These are phyloP conservation scores for Galerina marginata DNA, from an alignment of 768 basidiomycete genomes.

Conservation along the genomic window DNA sequence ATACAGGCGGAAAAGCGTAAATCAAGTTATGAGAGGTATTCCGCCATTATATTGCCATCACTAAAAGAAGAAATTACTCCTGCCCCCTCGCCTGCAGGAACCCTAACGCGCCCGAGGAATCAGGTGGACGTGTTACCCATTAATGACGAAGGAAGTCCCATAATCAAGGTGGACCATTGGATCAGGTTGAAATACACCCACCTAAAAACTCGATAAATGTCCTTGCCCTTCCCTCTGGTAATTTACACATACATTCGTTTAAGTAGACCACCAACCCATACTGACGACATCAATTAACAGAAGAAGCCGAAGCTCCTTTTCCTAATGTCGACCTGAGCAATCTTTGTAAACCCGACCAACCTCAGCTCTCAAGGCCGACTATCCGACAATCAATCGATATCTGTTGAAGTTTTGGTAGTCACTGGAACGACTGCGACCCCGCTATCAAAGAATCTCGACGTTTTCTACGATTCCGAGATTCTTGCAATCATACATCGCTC, in stretches of 20 bases:
- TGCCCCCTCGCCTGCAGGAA: slow-evolving; percentile 54
- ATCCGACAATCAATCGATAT: slow-evolving; percentile 57
- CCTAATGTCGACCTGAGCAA: slow-evolving; percentile 48
- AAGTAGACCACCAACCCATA: neutral
- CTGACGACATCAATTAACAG: neutral
- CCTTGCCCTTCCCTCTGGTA: too few species aligned
- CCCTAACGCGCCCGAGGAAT: slow-evolving; percentile 43
- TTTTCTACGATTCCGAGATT: slow-evolving; percentile 79
- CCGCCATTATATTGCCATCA: slow-evolving; percentile 64
- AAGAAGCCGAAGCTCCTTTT: slow-evolving; percentile 30
- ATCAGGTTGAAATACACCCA: too few species aligned
- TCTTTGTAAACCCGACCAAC: slow-evolving; percentile 42
- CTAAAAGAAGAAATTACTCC: slow-evolving; percentile 74
- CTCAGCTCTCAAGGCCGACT: slow-evolving; percentile 26
- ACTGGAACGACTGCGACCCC: slow-evolving; percentile 52
- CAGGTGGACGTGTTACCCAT: neutral
- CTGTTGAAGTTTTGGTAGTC: slow-evolving; percentile 75
- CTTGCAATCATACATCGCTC: slow-evolving; percentile 71
- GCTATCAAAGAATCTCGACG: slow-evolving; percentile 48
- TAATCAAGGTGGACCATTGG: too few species aligned
- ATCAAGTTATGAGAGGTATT: slow-evolving; percentile 72
- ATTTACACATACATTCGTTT: too few species aligned
- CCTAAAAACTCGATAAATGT: too few species aligned
- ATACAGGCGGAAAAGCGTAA: slow-evolving; percentile 59
- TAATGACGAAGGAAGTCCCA: neutral